Evolutionary conservation across 148 eudicot genomes (phyloP).

Genomic region (Limonium bicolor): DNA sequence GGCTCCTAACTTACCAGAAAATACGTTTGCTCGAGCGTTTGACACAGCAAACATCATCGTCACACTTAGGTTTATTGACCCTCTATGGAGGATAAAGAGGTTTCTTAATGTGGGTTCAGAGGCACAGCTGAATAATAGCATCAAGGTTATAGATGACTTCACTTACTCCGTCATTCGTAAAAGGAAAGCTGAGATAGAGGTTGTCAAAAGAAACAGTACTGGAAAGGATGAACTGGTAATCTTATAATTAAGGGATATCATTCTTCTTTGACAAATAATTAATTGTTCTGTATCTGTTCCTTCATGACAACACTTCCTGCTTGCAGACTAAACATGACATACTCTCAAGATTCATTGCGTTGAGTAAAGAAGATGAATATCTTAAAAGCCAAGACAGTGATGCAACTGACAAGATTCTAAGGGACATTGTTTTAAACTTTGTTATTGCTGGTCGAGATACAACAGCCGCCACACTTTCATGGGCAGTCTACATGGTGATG

Average conservation of each 20-base stretch:
- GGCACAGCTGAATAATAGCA: constrained; percentile 64
- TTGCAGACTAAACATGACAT: constrained; percentile 72
- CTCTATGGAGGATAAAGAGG: constrained; percentile 78
- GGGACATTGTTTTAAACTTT: constrained; percentile 86
- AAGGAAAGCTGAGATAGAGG: constrained; percentile 59
- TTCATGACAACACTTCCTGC: not conserved
- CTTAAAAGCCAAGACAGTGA: constrained; percentile 61
- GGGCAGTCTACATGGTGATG: constrained; percentile 90
- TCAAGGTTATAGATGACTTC: constrained; percentile 60
- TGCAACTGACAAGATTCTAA: constrained; percentile 75
- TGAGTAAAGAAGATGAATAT: constrained; percentile 79
- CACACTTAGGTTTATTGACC: constrained; percentile 82
- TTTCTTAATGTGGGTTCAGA: constrained; percentile 73
- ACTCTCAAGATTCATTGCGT: constrained; percentile 76
- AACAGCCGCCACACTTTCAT: constrained; percentile 85
- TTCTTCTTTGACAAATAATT: not conserved
- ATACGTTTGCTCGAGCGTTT: constrained; percentile 64
- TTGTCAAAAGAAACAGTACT: constrained; percentile 19
- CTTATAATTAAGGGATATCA: not conserved
- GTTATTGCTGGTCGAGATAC: constrained; percentile 97
- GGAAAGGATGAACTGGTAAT: constrained; percentile 40
- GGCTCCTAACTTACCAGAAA: constrained; percentile 57
- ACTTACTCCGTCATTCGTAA: constrained; percentile 75
- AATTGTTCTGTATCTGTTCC: not conserved
- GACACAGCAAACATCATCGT: constrained; percentile 79